Base-by-base conservation (phyloP, 805 yeast species). In the Nakazawaea peltata region DNA sequence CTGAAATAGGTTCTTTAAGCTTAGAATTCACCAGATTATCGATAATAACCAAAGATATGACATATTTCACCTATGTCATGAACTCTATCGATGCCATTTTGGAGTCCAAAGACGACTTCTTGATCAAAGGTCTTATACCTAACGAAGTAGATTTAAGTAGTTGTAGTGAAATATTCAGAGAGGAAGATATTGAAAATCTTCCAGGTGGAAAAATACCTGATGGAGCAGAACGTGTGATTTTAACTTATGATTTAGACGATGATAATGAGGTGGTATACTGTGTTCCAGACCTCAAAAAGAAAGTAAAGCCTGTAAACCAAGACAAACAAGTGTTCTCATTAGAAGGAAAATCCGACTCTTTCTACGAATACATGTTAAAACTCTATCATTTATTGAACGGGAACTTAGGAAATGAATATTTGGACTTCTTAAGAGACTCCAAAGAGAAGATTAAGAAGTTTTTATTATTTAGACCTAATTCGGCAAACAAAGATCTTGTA, bases 1-100 rank as follows among this genome's bases (percentile, higher is more conserved):
- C 78, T 2, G 74, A 69, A 34, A 46, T 73, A 32, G 72, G 71
- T 2, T 63, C 77, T 1, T 46, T 72, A 34, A 56, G 71, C 0
- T 50, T 75, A 28, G 81, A 75, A 44, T 69, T 75, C 38, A 59
- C 74, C 6, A 56, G 71, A 26, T 47, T 75, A 30, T 56, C 79
- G 1, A 76, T 73, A 39, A 36, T 75, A 17, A 69, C 79, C 1
- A 61, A 62, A 4, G 61, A 71, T 32, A 49, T 63, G 40, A 57
- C 54, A 31, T 76, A 71, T 49, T 72, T 59, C 48, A 69, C 71
- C 41, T 73, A 72, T 7, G 59, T 67, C 16, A 30, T 40, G 36
- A 32, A 32, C 15, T 26, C 30, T 4, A 13, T 34, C 18, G 33
- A 33, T 26, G 13, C 4, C 6, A 16, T 36, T 9, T 21, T 59